Percentiles rank a stretch among this genome's conserved stretches.
phyloP scores from a whole-genome alignment of 768 basidiomycete genomes.

The Boletus coccyginus region DNA sequence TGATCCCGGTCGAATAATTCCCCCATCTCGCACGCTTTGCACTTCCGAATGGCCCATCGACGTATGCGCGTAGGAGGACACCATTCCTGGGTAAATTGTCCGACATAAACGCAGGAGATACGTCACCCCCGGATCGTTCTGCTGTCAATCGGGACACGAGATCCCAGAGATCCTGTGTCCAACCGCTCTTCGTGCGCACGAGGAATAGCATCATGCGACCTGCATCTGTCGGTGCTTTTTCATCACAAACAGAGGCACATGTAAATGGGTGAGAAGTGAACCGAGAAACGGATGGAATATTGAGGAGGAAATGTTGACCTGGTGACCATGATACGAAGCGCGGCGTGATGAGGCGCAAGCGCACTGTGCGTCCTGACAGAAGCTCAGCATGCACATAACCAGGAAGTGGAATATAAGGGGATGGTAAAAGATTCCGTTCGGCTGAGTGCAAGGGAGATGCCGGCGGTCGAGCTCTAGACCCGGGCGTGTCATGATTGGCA shows the following conservation, averaged over 20 bases:
- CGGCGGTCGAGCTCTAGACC: neutral
- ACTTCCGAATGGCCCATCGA: slow-evolving; percentile 73
- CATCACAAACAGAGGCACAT: slow-evolving; percentile 57
- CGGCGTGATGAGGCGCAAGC: slow-evolving; percentile 60
- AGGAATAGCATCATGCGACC: slow-evolving; percentile 62
- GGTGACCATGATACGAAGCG: slow-evolving; percentile 63
- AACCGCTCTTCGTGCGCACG: slow-evolving; percentile 66
- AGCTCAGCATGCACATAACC: slow-evolving; percentile 70
- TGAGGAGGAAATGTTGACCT: slow-evolving; percentile 76
- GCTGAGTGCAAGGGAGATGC: neutral
- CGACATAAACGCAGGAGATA: neutral
- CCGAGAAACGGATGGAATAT: slow-evolving; percentile 59
- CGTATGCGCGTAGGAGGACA: slow-evolving; percentile 51
- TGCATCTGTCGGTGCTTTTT: slow-evolving; percentile 39
- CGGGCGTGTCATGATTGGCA: neutral
- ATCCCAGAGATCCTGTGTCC: slow-evolving; percentile 67
- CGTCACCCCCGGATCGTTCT: slow-evolving; percentile 32
- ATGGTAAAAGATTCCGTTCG: neutral
- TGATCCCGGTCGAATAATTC: slow-evolving; percentile 53
- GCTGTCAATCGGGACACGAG: slow-evolving; percentile 39
- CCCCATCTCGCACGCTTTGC: slow-evolving; percentile 58
- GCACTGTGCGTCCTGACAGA: slow-evolving; percentile 66
- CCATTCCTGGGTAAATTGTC: slow-evolving; percentile 40
- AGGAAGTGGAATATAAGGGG: slow-evolving; percentile 49
- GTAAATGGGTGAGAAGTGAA: slow-evolving; percentile 75